Percentiles rank a stretch among this genome's conserved stretches.
phyloP scores from a whole-genome alignment of 1,284 basidiomycete genomes.

The Neotropicomus parvogracilis region DNA sequence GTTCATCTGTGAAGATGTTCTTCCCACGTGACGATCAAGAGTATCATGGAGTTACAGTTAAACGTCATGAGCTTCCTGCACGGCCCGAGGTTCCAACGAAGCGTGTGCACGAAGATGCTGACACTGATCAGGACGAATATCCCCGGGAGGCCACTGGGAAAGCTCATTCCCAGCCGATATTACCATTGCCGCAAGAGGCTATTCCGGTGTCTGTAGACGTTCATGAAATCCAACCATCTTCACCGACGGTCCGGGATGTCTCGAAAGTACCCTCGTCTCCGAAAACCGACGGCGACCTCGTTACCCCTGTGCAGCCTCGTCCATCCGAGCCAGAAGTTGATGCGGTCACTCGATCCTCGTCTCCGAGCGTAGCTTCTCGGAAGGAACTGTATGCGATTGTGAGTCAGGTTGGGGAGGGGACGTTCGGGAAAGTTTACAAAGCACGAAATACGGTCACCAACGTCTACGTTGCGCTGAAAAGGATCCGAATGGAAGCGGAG shows the following conservation, averaged over 20 bases:
- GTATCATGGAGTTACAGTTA: conserved; percentile 10
- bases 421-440: conserved; percentile 99
- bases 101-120: conserved; percentile 26
- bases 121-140: conserved; percentile 22
- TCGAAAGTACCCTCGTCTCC: conserved; percentile 24
- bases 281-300: conserved; percentile 24
- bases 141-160: conserved; percentile 4
- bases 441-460: conserved; percentile 80
- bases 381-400: conserved; percentile 83
- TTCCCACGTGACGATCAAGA: conserved; percentile 66
- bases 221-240: conserved; percentile 17
- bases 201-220: conserved; percentile 6
- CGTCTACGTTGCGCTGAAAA: conserved; percentile 86
- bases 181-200: conserved; percentile 12
- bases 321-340: conserved; percentile 29
- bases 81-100: conserved; percentile 31
- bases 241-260: conserved; percentile 20
- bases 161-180: not conserved
- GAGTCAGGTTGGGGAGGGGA: conserved; percentile 96
- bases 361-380: conserved; percentile 33
- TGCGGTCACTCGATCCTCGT: conserved; percentile 31
- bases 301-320: conserved; percentile 17
- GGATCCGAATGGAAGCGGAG: conserved; percentile 97
- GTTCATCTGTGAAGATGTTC: conserved; percentile 63
- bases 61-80: conserved; percentile 14